Evolutionary conservation across 768 basidiomycete genomes (phyloP).

Genomic region (Boletus rex-veris): DNA sequence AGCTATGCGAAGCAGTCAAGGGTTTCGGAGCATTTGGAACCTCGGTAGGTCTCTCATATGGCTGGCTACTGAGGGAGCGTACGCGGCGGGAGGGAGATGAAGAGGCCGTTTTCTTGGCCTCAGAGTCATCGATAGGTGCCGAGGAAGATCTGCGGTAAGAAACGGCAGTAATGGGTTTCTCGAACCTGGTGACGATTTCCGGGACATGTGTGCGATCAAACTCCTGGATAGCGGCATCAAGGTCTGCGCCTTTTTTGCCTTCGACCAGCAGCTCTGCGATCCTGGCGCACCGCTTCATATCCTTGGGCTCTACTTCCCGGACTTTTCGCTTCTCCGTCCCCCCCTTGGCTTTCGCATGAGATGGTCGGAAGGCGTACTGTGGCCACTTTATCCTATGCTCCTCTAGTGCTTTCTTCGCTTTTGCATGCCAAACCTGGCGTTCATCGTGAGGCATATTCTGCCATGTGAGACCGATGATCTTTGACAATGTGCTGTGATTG

Average conservation of each 20-base stretch:
- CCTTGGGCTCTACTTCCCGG: constrained; percentile 44
- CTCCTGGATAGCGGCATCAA: constrained; percentile 60
- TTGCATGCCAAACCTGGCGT: constrained; percentile 71
- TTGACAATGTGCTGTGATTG: constrained; percentile 78
- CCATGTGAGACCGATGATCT: constrained; percentile 84
- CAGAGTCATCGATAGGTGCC: constrained; percentile 45
- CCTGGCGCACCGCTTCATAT: constrained; percentile 59
- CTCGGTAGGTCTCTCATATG: constrained; percentile 7
- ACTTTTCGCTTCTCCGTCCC: constrained; percentile 33
- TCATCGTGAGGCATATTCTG: constrained; percentile 73
- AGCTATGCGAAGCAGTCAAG: constrained; percentile 19
- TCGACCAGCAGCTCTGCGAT: constrained; percentile 64
- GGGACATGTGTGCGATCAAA: constrained; percentile 52
- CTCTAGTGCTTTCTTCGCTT: constrained; percentile 68
- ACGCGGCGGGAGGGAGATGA: constrained; percentile 16
- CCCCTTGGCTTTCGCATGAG: constrained; percentile 39
- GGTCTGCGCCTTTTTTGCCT: constrained; percentile 61
- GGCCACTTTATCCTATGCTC: constrained; percentile 73
- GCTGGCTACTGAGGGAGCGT: constrained; percentile 27
- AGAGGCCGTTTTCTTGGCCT: constrained; percentile 29
- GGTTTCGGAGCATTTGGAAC: not conserved
- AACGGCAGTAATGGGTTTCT: constrained; percentile 68
- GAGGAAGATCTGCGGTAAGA: constrained; percentile 69
- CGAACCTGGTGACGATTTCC: constrained; percentile 67
- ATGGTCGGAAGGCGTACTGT: constrained; percentile 69